Evolutionary conservation across 345 rosid genomes (phyloP).

Genomic region (Acer negundo): DNA sequence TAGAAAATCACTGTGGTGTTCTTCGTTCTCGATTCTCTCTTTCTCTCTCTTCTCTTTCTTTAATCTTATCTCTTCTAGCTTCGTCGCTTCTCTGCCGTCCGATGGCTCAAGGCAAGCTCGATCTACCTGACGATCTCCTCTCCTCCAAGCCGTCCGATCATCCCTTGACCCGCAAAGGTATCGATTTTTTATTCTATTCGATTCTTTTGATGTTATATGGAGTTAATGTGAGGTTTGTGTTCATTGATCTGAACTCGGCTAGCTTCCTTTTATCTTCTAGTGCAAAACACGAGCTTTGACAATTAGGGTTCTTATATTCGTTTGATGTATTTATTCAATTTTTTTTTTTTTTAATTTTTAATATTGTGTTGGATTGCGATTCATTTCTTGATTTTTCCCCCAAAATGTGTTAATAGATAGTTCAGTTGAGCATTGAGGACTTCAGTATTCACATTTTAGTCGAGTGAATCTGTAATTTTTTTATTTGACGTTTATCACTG

Average conservation of each 20-base stretch:
- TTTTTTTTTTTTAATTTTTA: no score
- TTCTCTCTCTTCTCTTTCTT: neutral
- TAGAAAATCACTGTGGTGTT: constrained; percentile 3
- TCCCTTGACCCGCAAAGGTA: constrained; percentile 52
- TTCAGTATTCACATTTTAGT: neutral
- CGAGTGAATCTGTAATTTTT: neutral
- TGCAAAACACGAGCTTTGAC: no score
- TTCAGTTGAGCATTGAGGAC: neutral
- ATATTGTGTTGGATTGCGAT: neutral
- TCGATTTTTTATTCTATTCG: neutral
- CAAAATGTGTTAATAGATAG: neutral
- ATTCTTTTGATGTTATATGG: neutral
- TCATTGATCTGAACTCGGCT: constrained; percentile 26
- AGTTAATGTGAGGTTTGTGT: constrained; percentile 14
- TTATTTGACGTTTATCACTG: no score
- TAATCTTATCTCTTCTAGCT: neutral
- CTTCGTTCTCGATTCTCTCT: constrained; percentile 5
- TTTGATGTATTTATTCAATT: neutral
- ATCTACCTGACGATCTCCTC: constrained; percentile 84
- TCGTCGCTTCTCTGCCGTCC: constrained; percentile 19
- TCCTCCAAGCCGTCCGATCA: constrained; percentile 63
- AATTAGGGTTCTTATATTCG: constrained; percentile 20
- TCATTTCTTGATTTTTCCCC: neutral
- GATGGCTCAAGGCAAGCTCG: constrained; percentile 81
- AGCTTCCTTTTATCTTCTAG: no score